Evolutionary conservation across 257 asterid species (phyloP).

Genomic region (Solanum chiquidenum): DNA sequence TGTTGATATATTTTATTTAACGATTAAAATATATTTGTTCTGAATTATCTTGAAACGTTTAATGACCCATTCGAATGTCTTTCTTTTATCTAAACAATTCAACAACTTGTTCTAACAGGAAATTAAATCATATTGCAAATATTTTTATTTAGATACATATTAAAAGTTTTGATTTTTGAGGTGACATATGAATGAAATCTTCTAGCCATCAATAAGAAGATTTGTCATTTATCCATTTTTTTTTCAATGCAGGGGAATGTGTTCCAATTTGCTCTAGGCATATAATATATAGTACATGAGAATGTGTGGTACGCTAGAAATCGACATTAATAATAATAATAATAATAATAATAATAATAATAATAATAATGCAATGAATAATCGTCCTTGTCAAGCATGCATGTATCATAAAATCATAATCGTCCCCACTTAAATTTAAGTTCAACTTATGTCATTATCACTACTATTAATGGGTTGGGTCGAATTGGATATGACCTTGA

Average conservation of each 20-base stretch:
- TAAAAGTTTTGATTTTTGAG: background rate
- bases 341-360: background rate
- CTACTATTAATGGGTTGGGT: background rate
- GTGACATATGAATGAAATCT: background rate
- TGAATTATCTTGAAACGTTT: too few species aligned
- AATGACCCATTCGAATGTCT: too few species aligned
- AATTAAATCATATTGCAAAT: background rate
- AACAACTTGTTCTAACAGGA: too few species aligned
- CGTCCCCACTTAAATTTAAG: background rate
- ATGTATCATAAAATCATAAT: background rate
- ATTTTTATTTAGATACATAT: background rate
- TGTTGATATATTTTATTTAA: too few species aligned
- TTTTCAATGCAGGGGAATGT: background rate
- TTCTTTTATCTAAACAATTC: too few species aligned
- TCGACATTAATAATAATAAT: background rate
- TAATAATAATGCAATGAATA: background rate
- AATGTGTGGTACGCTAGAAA: background rate
- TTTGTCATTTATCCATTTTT: background rate
- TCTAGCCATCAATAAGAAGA: background rate
- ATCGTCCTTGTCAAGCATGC: background rate
- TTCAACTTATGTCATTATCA: background rate
- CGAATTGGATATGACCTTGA: background rate
- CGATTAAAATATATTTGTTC: too few species aligned
- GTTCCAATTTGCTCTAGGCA: background rate
- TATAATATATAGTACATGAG: background rate